Conservation (phyloP, 257 asterid species). For the Primulina huaijiensis region DNA sequence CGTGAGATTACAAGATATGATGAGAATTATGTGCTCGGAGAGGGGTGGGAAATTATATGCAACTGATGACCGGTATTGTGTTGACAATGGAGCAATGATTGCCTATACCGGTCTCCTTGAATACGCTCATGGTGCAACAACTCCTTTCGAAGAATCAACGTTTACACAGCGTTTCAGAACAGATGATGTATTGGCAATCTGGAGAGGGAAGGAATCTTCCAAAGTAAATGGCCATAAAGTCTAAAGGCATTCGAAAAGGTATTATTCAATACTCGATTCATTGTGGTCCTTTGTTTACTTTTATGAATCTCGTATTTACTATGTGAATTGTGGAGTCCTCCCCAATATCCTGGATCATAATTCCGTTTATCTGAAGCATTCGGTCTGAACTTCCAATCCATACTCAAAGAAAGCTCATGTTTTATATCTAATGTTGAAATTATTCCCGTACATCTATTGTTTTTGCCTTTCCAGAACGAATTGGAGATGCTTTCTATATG, state of each 20-base stretch:
- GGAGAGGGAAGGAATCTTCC: constrained; percentile 77
- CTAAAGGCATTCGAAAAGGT: constrained; percentile 27
- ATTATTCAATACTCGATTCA: constrained; percentile 2
- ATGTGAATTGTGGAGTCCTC: background rate
- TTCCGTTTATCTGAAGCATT: background rate
- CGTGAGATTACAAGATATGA: constrained; percentile 86
- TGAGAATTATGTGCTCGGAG: constrained; percentile 88
- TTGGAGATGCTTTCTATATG: constrained; percentile 3
- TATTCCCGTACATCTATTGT: background rate
- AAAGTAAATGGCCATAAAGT: constrained; percentile 17
- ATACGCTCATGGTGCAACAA: constrained; percentile 65
- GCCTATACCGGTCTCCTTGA: constrained; percentile 95
- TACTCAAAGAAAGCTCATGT: background rate
- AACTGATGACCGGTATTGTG: constrained; percentile 88
- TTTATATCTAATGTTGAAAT: background rate
- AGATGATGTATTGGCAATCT: constrained; percentile 83
- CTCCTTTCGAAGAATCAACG: constrained; percentile 77
- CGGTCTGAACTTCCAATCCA: constrained; percentile 2
- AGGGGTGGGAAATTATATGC: constrained; percentile 83
- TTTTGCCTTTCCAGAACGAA: constrained; percentile 22
- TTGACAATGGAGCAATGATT: constrained; percentile 98
- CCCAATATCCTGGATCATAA: too few species aligned
- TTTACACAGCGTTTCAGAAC: constrained; percentile 93
- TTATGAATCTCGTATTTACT: background rate
- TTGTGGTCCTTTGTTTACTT: background rate